A percentile compares a stretch with the other conserved stretches of the same genome.
Conservation (phyloP, 2,329 filamentous ascomycete species). For the Clonostachys byssicola region DNA sequence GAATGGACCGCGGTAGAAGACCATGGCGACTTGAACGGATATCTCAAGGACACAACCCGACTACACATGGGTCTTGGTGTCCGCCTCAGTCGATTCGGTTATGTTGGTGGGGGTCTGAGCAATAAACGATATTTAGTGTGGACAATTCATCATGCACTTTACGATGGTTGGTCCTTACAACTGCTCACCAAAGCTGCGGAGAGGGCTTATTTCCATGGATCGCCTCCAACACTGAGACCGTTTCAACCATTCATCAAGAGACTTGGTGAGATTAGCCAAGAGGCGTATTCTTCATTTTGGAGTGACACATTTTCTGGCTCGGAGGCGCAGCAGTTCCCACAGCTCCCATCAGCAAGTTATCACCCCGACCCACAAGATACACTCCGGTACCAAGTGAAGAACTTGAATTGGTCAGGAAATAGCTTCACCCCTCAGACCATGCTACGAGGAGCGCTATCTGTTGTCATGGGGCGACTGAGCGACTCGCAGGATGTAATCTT, state of each 20-base stretch:
- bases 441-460: slow-evolving; percentile 4
- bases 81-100: slow-evolving; percentile 8
- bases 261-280: not conserved
- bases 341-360: slow-evolving; percentile 1
- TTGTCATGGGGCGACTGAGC: not conserved
- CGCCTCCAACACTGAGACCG: slow-evolving; percentile 12
- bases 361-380: not conserved
- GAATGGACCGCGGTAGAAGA: slow-evolving; percentile 15
- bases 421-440: slow-evolving; percentile 10
- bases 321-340: not conserved
- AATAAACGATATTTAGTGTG: slow-evolving; percentile 7
- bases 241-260: slow-evolving; percentile 37
- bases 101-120: slow-evolving; percentile 1
- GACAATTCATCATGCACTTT: slow-evolving; percentile 12
- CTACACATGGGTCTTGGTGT: slow-evolving; percentile 10
- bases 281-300: not conserved
- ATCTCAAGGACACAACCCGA: too few relatives aligned
- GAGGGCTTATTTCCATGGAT: not conserved
- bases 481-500: not conserved
- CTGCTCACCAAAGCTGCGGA: not conserved
- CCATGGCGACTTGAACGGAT: slow-evolving; percentile 7
- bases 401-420: not conserved
- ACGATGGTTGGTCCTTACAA: slow-evolving; percentile 9
- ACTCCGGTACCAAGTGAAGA: not conserved
- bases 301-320: not conserved